Conservation (phyloP, 192 early-diverging fungal genomes). For the Rhizoclosmatium sp. region DNA sequence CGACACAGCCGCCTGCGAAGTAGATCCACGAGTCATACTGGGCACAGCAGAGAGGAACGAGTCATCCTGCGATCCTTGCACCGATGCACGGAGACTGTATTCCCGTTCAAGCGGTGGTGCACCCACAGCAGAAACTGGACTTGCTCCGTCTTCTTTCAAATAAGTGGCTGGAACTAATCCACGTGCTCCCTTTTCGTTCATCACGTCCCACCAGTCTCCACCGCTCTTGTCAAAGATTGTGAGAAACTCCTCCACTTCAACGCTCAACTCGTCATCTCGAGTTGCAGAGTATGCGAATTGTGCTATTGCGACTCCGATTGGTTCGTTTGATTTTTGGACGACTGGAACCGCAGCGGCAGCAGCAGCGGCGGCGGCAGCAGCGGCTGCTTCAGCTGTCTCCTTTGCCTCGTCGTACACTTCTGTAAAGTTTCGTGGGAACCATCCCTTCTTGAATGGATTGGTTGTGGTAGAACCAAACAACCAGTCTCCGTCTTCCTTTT, state of each 20-base stretch:
- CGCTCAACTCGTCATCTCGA: constrained; percentile 54
- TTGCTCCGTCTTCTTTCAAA: constrained; percentile 33
- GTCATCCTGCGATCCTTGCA: constrained; percentile 12
- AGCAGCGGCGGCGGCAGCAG: not conserved
- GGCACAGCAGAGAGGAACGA: constrained; percentile 7
- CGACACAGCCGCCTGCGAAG: constrained; percentile 30
- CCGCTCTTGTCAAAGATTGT: constrained; percentile 50
- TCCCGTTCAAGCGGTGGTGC: constrained; percentile 1
- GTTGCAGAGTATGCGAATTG: constrained; percentile 49
- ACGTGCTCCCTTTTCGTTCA: constrained; percentile 37
- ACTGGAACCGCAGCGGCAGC: constrained; percentile 15
- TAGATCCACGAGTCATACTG: constrained; percentile 17
- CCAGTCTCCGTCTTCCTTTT: constrained; percentile 74
- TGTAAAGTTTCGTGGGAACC: constrained; percentile 70
- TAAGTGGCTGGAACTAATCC: constrained; percentile 62
- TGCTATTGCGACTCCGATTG: constrained; percentile 41
- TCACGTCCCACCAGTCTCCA: constrained; percentile 58
- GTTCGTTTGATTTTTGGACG: constrained; percentile 10
- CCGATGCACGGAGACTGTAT: constrained; percentile 26
- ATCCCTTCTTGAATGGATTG: constrained; percentile 52
- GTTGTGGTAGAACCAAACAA: constrained; percentile 59
- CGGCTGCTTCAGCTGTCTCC: not conserved
- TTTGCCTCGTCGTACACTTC: constrained; percentile 47
- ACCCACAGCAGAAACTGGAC: too few species aligned
- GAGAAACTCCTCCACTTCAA: constrained; percentile 48